phyloP scores from a whole-genome alignment of 805 yeast species.

The Metschnikowia baotianmanensis region DNA sequence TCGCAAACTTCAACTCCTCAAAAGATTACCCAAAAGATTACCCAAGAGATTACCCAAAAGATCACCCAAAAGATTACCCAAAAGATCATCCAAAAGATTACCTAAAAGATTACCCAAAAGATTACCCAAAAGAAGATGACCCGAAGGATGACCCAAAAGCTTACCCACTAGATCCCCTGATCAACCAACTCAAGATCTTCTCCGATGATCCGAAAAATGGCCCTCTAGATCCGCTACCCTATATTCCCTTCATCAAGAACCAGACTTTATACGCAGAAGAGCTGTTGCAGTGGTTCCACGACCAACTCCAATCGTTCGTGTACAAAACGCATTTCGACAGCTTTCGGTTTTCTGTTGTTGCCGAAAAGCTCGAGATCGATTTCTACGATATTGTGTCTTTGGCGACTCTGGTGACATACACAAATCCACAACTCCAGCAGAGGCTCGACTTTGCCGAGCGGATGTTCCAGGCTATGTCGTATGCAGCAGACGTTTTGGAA shows the following conservation, averaged over 20 bases:
- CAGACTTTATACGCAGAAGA: background rate
- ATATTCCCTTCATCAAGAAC: background rate
- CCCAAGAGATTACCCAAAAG: no score
- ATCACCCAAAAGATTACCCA: no score
- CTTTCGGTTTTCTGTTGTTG: constrained; percentile 3
- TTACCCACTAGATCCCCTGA: no score
- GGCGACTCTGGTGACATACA: background rate
- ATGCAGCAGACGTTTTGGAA: background rate
- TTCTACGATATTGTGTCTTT: background rate
- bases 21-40: no score
- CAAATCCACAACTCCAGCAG: background rate
- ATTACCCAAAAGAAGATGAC: no score
- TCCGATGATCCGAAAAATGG: background rate
- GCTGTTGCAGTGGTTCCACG: background rate
- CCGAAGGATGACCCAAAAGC: no score
- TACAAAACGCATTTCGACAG: constrained; percentile 2
- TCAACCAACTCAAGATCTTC: no score
- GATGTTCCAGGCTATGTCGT: background rate
- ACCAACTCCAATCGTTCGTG: background rate
- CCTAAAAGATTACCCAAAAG: no score
- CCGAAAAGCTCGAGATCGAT: background rate
- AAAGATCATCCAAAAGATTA: no score
- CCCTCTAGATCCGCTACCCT: no score
- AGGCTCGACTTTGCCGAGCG: background rate
- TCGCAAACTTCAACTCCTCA: no score